Evolutionary conservation across 768 basidiomycete species (phyloP).

Genomic region (Podaxis sp.): DNA sequence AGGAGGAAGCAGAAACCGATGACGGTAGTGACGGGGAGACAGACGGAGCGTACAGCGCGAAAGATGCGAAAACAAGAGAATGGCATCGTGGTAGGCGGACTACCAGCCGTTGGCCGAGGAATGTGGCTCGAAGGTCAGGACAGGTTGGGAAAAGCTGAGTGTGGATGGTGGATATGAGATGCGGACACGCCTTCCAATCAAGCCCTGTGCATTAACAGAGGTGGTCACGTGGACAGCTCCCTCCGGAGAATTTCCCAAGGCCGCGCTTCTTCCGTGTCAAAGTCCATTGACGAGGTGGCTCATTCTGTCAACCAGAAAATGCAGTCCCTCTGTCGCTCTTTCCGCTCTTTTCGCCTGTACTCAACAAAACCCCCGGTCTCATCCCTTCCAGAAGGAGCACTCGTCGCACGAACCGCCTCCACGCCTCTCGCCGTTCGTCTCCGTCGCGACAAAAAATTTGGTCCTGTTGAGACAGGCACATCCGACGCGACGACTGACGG

Average conservation of each 20-base stretch:
- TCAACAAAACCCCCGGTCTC: constrained; percentile 34
- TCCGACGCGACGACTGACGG: constrained; percentile 54
- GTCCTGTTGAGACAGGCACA: constrained; percentile 29
- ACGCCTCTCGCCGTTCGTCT: constrained; percentile 73
- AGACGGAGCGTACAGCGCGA: constrained; percentile 53
- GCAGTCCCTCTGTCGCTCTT: constrained; percentile 34
- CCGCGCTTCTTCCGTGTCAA: background rate
- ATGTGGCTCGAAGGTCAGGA: background rate
- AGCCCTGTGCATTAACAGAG: background rate
- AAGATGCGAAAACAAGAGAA: constrained; percentile 41
- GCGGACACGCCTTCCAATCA: constrained; percentile 14
- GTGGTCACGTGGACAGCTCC: constrained; percentile 1
- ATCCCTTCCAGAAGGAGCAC: constrained; percentile 36
- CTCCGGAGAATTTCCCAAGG: background rate
- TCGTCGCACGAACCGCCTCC: constrained; percentile 65
- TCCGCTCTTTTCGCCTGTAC: constrained; percentile 33
- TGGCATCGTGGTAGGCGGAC: constrained; percentile 34
- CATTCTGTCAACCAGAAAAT: constrained; percentile 20
- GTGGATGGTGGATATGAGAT: background rate
- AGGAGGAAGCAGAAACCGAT: constrained; percentile 72
- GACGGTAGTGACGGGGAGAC: constrained; percentile 59
- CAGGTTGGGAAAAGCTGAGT: background rate
- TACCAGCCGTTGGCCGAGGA: constrained; percentile 3
- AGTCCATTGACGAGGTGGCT: background rate
- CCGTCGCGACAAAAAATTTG: constrained; percentile 57